Evolutionary conservation across 1,284 basidiomycete species (phyloP).

Genomic region (Trametes versicolor): DNA sequence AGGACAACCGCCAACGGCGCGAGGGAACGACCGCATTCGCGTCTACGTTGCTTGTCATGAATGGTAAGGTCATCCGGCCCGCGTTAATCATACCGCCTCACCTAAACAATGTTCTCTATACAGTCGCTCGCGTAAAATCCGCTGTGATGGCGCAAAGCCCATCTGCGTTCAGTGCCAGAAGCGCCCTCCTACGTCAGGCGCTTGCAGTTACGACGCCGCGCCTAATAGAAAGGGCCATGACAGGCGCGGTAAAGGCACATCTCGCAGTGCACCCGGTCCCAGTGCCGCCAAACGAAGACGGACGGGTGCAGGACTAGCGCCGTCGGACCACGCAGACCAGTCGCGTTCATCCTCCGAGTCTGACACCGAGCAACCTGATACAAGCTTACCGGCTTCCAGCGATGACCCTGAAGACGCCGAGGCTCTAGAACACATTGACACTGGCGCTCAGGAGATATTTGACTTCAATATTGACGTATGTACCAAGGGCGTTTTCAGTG

Average conservation of each 20-base stretch:
- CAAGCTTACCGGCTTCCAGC: not conserved
- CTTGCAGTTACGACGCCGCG: constrained; percentile 63
- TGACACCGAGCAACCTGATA: not conserved
- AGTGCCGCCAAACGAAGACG: constrained; percentile 14
- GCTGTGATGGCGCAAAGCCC: constrained; percentile 81
- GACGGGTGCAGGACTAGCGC: not conserved
- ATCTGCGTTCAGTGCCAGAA: constrained; percentile 71
- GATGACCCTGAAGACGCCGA: not conserved
- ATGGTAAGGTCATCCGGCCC: constrained; percentile 13
- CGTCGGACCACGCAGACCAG: not conserved
- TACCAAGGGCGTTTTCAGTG: not conserved
- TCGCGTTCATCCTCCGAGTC: not conserved
- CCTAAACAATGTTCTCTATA: not conserved
- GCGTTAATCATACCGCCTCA: not conserved
- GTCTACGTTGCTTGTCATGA: constrained; percentile 35
- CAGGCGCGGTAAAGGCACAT: constrained; percentile 69
- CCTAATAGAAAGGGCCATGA: constrained; percentile 82
- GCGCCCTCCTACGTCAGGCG: constrained; percentile 49
- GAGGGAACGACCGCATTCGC: constrained; percentile 31
- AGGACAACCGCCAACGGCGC: constrained; percentile 30
- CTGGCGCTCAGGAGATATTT: not conserved
- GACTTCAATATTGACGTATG: constrained; percentile 17
- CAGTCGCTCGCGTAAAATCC: constrained; percentile 79
- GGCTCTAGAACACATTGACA: not conserved
- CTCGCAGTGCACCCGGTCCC: constrained; percentile 48